phyloP scores from a whole-genome alignment of 2,329 filamentous ascomycete species.

The Exserohilum turcica region DNA sequence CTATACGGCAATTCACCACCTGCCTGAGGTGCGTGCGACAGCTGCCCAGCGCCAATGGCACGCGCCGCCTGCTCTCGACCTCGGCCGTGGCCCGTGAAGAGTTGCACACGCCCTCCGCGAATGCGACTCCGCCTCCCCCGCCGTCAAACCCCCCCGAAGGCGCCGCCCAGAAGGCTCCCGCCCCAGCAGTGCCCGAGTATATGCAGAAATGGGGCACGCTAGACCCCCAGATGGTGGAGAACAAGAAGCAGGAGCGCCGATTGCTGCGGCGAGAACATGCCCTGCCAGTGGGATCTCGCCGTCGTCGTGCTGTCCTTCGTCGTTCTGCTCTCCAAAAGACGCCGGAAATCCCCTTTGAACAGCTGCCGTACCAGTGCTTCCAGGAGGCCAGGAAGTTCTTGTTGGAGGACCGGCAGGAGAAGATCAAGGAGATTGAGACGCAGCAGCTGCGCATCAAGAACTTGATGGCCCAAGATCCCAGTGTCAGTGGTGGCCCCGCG shows the following conservation, averaged over 20 bases:
- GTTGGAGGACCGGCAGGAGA: slow-evolving; percentile 77
- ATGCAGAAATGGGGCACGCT: slow-evolving; percentile 45
- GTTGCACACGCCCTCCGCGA: slow-evolving; percentile 43
- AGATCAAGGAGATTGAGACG: slow-evolving; percentile 72
- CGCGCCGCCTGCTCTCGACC: slow-evolving; percentile 55
- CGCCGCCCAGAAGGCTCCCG: slow-evolving; percentile 15
- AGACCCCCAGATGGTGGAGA: slow-evolving; percentile 41
- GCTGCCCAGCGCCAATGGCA: slow-evolving; percentile 36
- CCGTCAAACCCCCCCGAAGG: slow-evolving; percentile 18
- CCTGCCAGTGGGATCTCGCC: slow-evolving; percentile 79
- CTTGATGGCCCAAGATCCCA: slow-evolving; percentile 63
- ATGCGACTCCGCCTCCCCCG: slow-evolving; percentile 27
- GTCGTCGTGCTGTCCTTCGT: slow-evolving; percentile 65
- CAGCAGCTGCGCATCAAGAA: slow-evolving; percentile 71
- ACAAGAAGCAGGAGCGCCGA: slow-evolving; percentile 63
- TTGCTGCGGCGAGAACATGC: slow-evolving; percentile 69
- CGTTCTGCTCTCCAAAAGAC: slow-evolving; percentile 56
- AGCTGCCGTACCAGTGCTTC: slow-evolving; percentile 95
- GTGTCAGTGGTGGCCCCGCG: slow-evolving; percentile 65
- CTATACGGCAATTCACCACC: slow-evolving; percentile 40
- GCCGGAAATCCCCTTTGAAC: slow-evolving; percentile 81
- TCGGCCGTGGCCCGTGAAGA: slow-evolving; percentile 53
- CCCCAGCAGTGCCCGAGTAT: slow-evolving; percentile 32
- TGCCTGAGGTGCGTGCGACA: slow-evolving; percentile 45
- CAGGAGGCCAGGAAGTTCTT: slow-evolving; percentile 91